Evolutionary conservation across 805 yeast species (phyloP), one percentile per base, ranked within the genome.

Genomic region (Kodamaea jinghongensis): DNA sequence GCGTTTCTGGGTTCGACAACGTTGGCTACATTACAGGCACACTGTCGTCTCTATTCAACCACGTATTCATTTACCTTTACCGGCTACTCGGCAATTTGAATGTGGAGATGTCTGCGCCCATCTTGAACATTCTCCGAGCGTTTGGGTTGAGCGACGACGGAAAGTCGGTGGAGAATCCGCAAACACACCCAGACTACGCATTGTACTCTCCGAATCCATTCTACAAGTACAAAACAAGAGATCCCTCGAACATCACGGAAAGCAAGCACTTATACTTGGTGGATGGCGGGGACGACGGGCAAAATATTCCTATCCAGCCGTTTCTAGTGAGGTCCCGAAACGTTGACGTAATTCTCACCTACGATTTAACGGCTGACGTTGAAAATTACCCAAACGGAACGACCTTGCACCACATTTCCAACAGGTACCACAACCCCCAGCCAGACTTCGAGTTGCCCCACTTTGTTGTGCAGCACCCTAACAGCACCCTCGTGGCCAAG

Each of bases 151-250:
- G 70, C 12, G 53, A 64, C 0, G 56, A 56, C 15, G 38, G 45
- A 36, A 49, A 45, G 12, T 37, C 52, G 2, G 23, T 51, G 17
- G 60, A 64, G 28, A 51, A 56, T 29, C 62, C 65, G 1, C 51
- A 47, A 13, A 40, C 47, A 13, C 78, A 73, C 40, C 78, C 81
- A 2, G 85, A 80, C 49, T 79, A 74, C 55, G 86, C 86, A 0
- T 50, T 79, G 2, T 71, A 65, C 43, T 70, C 79, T 1, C 86
- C 86, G 1, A 81, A 80, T 43, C 86, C 88, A 2, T 81, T 81
- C 51, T 71, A 62, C 44, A 29, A 33, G 11, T 20, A 20, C 25
- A 33, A 9, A 17, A 20, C 23, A 5, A 20, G 28, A 28, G 23
- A 5, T 20, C 23, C 8, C 5, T 5, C 23, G n/a, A 12, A 9